Conservation (phyloP, 1,284 basidiomycete species). For the Rhodotorula sp. region DNA sequence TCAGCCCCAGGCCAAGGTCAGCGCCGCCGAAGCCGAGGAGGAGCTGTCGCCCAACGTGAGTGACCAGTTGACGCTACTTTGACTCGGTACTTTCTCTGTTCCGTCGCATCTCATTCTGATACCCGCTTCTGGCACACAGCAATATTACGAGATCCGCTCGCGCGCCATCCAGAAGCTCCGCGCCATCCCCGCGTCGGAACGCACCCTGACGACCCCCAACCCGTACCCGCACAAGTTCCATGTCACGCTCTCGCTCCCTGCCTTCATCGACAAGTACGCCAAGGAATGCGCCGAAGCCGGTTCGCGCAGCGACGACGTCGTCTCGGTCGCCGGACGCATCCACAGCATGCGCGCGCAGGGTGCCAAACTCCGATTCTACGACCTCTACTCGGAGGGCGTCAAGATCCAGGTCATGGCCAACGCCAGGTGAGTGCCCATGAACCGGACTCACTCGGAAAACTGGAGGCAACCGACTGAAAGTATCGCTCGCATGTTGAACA, state of each 20-base stretch:
- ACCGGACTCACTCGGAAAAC: neutral
- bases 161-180: constrained; percentile 84
- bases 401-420: constrained; percentile 96
- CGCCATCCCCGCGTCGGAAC: constrained; percentile 64
- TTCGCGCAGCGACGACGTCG: constrained; percentile 46
- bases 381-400: constrained; percentile 85
- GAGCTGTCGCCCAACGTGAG: constrained; percentile 79
- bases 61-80: neutral
- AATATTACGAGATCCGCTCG: constrained; percentile 94
- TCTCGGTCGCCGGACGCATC: constrained; percentile 80
- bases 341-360: constrained; percentile 84
- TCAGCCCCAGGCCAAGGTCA: constrained; percentile 52
- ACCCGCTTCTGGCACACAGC: constrained; percentile 55
- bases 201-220: constrained; percentile 60
- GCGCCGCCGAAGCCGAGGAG: constrained; percentile 59
- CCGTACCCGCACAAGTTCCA: constrained; percentile 99
- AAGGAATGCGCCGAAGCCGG: constrained; percentile 57
- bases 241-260: constrained; percentile 73
- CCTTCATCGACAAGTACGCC: constrained; percentile 77
- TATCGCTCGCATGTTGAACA: neutral
- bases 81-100: constrained; percentile 45
- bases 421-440: constrained; percentile 63
- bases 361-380: constrained; percentile 90
- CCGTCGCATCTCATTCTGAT: neutral
- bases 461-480: neutral